phyloP scores from a whole-genome alignment of 2,329 filamentous ascomycete genomes.

The Neospermospora avenae region DNA sequence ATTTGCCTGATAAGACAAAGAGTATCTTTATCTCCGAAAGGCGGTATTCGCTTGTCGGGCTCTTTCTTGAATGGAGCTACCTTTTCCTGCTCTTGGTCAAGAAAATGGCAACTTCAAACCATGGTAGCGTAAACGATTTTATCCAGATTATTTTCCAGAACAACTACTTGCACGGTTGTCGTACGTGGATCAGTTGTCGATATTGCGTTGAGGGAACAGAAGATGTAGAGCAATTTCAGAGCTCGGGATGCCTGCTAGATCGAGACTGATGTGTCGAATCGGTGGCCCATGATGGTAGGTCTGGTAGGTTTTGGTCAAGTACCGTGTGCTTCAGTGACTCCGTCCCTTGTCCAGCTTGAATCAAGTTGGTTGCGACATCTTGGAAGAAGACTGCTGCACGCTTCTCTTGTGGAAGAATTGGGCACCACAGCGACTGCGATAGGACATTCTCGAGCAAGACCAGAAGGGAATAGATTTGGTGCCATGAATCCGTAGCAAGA shows the following conservation, averaged over 20 bases:
- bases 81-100: background rate
- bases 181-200: background rate
- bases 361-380: background rate
- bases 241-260: background rate
- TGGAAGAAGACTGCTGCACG: background rate
- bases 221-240: background rate
- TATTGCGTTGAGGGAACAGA: background rate
- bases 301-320: background rate
- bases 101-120: background rate
- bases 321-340: conserved; percentile 1
- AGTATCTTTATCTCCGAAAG: background rate
- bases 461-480: conserved; percentile 5
- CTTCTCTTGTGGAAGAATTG: conserved; percentile 1
- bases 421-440: background rate
- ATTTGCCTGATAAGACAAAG: background rate
- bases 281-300: background rate
- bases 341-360: background rate
- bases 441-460: background rate
- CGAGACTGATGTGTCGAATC: background rate
- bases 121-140: background rate
- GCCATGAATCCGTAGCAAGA: conserved; percentile 1
- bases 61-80: background rate
- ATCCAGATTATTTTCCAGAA: no score
- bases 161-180: background rate
- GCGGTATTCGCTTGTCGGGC: background rate